Conservation (phyloP, 352 stramenopile species). For the Phytophthora colocasiae region DNA sequence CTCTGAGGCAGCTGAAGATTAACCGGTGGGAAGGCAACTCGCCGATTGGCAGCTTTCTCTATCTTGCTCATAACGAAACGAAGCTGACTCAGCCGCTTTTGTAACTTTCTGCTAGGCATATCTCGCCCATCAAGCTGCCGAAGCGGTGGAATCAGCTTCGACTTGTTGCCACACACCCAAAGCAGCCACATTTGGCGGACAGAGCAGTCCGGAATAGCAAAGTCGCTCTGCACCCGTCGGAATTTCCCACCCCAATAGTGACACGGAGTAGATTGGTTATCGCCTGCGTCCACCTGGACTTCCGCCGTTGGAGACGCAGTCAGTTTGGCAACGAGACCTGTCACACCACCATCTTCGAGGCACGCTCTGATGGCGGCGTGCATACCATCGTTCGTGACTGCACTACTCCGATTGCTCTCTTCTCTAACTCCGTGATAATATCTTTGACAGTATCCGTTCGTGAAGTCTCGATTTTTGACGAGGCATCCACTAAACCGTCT, state of each 20-base stretch:
- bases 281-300: too few relatives aligned
- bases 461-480: not conserved
- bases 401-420: conserved; percentile 8
- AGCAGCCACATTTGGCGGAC: conserved; percentile 3
- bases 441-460: conserved; percentile 1
- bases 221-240: conserved; percentile 1
- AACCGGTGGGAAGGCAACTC: too few relatives aligned
- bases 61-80: not conserved
- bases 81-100: conserved; percentile 13
- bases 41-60: not conserved
- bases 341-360: too few relatives aligned
- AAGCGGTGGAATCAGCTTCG: not conserved
- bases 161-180: conserved; percentile 16
- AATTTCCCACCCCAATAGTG: conserved; percentile 11
- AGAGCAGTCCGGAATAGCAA: conserved; percentile 17
- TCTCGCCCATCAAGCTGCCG: conserved; percentile 2
- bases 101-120: conserved; percentile 11
- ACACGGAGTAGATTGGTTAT: not conserved
- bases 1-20: too few relatives aligned
- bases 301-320: too few relatives aligned
- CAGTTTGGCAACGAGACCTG: too few relatives aligned
- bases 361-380: too few relatives aligned
- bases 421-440: conserved; percentile 14
- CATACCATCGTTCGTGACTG: not conserved
- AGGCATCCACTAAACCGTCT: not conserved